These are phyloP conservation scores for Apium graveolens DNA, from an alignment of 129 eudicot genomes.

Conservation along the genomic window DNA sequence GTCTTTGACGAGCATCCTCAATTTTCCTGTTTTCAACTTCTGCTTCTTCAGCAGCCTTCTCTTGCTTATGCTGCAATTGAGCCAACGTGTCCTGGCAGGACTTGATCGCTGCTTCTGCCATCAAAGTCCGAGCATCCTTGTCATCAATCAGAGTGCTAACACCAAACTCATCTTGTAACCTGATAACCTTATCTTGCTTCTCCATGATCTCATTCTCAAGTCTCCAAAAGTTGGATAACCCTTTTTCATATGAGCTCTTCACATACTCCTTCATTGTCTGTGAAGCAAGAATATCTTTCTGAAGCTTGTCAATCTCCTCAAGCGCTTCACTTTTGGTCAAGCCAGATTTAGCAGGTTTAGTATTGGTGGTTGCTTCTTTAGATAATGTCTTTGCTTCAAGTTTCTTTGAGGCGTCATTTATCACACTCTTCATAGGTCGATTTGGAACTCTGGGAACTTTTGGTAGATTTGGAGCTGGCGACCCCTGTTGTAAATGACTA, in stretches of 20 bases:
- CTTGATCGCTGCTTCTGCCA: constrained; percentile 80
- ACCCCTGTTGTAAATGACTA: constrained; percentile 17
- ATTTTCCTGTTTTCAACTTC: constrained; percentile 38
- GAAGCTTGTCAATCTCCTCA: constrained; percentile 73
- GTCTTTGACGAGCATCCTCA: constrained; percentile 38
- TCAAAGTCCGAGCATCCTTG: constrained; percentile 67
- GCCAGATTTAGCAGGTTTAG: constrained; percentile 34
- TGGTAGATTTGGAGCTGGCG: constrained; percentile 19
- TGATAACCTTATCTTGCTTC: constrained; percentile 52
- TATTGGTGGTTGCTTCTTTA: constrained; percentile 9
- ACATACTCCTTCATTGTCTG: constrained; percentile 89
- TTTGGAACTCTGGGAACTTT: constrained; percentile 53
- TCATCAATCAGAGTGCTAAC: constrained; percentile 59
- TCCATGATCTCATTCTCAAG: constrained; percentile 58
- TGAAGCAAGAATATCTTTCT: constrained; percentile 60
- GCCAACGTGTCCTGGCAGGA: constrained; percentile 67
- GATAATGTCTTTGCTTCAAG: constrained; percentile 18
- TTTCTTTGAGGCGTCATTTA: constrained; percentile 33
- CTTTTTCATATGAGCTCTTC: constrained; percentile 72
- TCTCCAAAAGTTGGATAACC: constrained; percentile 54
- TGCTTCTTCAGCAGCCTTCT: constrained; percentile 37
- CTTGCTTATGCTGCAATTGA: constrained; percentile 54
- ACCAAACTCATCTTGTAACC: constrained; percentile 67
- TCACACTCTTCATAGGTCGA: constrained; percentile 35
- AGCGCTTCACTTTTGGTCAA: constrained; percentile 50